These are phyloP conservation scores for Trifolium dubium DNA, from an alignment of 306 rosid species.

Conservation along the genomic window DNA sequence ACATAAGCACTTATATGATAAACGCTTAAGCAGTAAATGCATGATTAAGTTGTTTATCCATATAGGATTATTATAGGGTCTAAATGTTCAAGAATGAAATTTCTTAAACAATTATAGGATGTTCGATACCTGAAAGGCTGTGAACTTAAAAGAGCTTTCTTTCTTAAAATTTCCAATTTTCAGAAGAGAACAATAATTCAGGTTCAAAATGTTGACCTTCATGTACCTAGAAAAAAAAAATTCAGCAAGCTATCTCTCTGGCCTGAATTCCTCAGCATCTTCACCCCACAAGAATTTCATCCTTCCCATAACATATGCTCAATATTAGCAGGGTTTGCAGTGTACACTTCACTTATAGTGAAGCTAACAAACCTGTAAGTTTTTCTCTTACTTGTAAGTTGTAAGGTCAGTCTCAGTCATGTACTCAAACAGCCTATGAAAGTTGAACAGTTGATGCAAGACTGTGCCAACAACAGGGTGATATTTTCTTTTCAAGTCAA, in stretches of 20 bases:
- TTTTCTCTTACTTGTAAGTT: conserved; percentile 48
- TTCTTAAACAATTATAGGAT: not conserved
- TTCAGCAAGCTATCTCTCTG: conserved; percentile 67
- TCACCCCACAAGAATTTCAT: conserved; percentile 76
- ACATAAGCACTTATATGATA: too few relatives aligned
- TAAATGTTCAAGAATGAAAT: too few relatives aligned
- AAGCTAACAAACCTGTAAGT: conserved; percentile 64
- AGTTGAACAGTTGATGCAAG: conserved; percentile 10
- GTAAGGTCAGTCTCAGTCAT: too few relatives aligned
- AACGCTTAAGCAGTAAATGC: too few relatives aligned
- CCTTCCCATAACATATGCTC: conserved; percentile 73
- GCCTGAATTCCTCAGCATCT: conserved; percentile 65
- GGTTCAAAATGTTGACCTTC: too few relatives aligned
- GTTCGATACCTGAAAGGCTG: conserved; percentile 59
- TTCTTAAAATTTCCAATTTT: conserved; percentile 51
- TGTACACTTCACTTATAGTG: conserved; percentile 61
- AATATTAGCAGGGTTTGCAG: conserved; percentile 66
- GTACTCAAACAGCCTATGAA: conserved; percentile 15
- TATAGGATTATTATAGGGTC: too few relatives aligned
- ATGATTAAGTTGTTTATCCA: too few relatives aligned
- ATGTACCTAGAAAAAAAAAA: too few relatives aligned
- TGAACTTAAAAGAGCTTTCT: conserved; percentile 66
- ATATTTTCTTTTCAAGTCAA: not conserved
- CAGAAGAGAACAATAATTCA: too few relatives aligned
- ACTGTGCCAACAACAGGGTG: conserved; percentile 18